Base-by-base conservation (phyloP, 768 basidiomycete species). In the Lentinula raphanica region DNA sequence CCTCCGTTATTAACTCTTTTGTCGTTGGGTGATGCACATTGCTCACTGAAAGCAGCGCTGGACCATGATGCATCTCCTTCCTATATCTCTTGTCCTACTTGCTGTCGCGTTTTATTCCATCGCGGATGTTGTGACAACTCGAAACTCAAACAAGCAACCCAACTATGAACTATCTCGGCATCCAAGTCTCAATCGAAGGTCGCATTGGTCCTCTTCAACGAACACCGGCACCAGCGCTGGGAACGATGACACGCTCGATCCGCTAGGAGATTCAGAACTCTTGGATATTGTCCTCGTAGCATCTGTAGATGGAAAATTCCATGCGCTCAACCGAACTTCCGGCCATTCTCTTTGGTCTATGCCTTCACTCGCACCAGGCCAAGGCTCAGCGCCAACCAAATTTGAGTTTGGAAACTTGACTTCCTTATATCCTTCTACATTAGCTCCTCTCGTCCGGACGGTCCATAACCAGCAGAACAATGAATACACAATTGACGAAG, bases 301-400 rank as follows among this genome's bases (percentile, higher is more conserved):
- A 1, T 94, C 94, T 6, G 86, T 99, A 27, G 95, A 98, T 72
- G 96, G 96, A 25, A 92, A 87, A 58, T 86, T 99, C 32, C 95
- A 98, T 75, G 97, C 94, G 0, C 78, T 98, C 62, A 94, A 96
- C 67, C 78, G 96, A 60, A 86, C 88, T 0, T 87, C 88, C 0
- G 96, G 96, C 0, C 80, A 81, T 15, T 77, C 83, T 8, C 76
- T 94, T 0, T 99, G 96, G 96, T 93, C 92, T 35, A 90, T 94
- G 86, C 81, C 86, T 7, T 81, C 86, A 15, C 79, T 80, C 48
- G 71, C 82, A 39, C 67, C 77, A 27, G 66, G 50, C 66, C 72
- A 12, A 72, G 21, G 31, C 31, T 9, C 44, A 49, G 46, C 32
- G 6, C 39, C 28, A 13, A 11, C 21, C 42, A 44, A 44, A 12